Base-by-base conservation (phyloP, 2,329 filamentous ascomycete genomes). In the Neophaeococcomyces mojaviensis region DNA sequence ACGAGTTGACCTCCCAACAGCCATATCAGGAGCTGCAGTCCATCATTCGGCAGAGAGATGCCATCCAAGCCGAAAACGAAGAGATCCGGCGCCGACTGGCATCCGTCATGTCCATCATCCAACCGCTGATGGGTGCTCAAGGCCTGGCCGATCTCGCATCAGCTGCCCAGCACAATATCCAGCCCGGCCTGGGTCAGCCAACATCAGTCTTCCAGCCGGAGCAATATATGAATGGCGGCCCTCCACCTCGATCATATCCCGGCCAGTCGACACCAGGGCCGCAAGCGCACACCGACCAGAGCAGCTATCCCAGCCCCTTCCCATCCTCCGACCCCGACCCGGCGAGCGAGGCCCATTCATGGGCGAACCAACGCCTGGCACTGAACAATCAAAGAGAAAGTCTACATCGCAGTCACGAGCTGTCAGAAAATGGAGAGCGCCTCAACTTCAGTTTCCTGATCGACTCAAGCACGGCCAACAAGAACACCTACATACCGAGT, bases 11-110 rank as follows among this genome's bases (percentile, higher is more conserved):
- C 47, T 82, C 77, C 47, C 84, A 88, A 66, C 81, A 89, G 63
- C 86, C 87, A 0, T 89, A 88, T 57, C 82, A 86, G 61, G 88
- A 95, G 61, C 76, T 94, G 16, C 86, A 94, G 64, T 72, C 78
- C 22, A 85, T 81, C 8, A 65, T 90, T 46, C 74, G 79, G 26
- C 81, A 88, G 64, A 89, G 88, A 68, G 84, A 90, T 60, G 76
- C 77, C 12, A 78, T 88, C 44, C 79, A 88, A 67, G 78, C 79
- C 26, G 87, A 94, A 67, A 90, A 92, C 68, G 77, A 79, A 50
- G 84, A 89, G 53, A 82, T 94, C 53, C 82, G 81, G 59, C 73
- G 77, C 60, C 77, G 81, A 26, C 67, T 94, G 55, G 74, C 78
- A 47, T 73, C 75, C 26, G 76, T 88, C 32, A 66, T 88, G 61